Base-by-base conservation (phyloP, 2,329 filamentous ascomycete genomes). In the Neospermospora avenae region DNA sequence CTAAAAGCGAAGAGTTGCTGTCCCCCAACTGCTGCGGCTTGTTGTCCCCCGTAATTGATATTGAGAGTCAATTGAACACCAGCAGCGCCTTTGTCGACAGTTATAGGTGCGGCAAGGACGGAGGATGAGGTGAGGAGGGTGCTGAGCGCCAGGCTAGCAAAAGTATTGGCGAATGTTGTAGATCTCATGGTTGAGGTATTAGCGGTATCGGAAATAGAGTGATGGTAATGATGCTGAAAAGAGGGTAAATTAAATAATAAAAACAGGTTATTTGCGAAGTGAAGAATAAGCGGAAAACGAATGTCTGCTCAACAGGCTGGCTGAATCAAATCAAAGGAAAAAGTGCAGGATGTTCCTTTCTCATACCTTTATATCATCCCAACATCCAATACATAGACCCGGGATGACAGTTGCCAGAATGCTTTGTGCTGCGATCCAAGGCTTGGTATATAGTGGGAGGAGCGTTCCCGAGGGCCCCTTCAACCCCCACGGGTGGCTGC, bases 121-220 rank as follows among this genome's bases (percentile, higher is more conserved):
- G 44, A 28, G 11, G 14, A n/a, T 8, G 31, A 11, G 51, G 8
- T 18, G 51, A 31, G 6, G 22, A 54, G 14, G 6, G 51, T 54
- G 51, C 51, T 54, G 35, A 54, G 51, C 51, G 51, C 51, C 51
- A 54, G 51, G 51, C 51, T 54, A 54, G 51, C 51, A n/a, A 54
- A 31, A 31, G 28, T 31, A 10, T 8, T 18, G n/a, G 51, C 22
- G 4, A 54, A 8, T n/a, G 51, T 16, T 25, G 39, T 44, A 3
- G 51, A 1, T 35, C 25, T 54, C 51, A 54, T 54, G 16, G 41
- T 54, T 31, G 51, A 11, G 28, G 35, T 20, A 54, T 54, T 41
- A 54, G 28, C 6, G 18, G n/a, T 44, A 14, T 28, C n/a, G 5
- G 49, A 39, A 24, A 16, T 20, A 4, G 48, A 37, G 44, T 11